These are phyloP conservation scores for Penicillium sp. DNA, from an alignment of 2,329 filamentous ascomycete species.

Conservation along the genomic window DNA sequence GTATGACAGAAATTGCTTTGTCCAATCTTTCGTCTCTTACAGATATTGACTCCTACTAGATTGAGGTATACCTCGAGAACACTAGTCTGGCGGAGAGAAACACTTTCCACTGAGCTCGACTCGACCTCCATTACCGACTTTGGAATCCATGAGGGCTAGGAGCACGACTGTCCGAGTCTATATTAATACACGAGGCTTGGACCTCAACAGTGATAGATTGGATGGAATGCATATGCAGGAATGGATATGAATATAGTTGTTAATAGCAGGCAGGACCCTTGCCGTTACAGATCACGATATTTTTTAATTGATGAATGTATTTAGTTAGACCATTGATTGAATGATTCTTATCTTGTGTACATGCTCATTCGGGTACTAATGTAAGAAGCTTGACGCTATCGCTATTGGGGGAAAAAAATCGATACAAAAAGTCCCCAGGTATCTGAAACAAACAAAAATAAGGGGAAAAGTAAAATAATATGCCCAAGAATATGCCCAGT, in stretches of 20 bases:
- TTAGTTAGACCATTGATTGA: not conserved
- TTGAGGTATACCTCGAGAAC: conserved; percentile 23
- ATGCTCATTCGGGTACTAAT: conserved; percentile 18
- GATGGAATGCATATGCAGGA: not conserved
- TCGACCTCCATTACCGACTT: not conserved
- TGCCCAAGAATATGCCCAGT: conserved; percentile 20
- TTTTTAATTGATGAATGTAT: not conserved
- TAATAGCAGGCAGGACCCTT: not conserved
- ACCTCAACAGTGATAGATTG: not conserved
- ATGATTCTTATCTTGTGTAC: conserved; percentile 4
- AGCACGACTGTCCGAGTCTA: too few relatives aligned
- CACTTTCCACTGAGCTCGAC: conserved; percentile 11
- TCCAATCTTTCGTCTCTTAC: not conserved
- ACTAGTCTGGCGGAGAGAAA: conserved; percentile 14
- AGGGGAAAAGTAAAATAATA: conserved; percentile 17
- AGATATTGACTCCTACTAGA: conserved; percentile 4
- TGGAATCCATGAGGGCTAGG: too few relatives aligned
- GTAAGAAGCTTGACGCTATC: conserved; percentile 20
- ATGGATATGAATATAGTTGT: not conserved
- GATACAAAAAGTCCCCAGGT: conserved; percentile 21
- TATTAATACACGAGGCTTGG: too few relatives aligned
- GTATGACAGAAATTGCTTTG: conserved; percentile 15
- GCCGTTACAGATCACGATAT: not conserved
- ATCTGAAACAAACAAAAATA: conserved; percentile 22
- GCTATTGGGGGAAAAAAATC: conserved; percentile 14